These are phyloP conservation scores for Colletotrichum sojae DNA, from an alignment of 2,329 filamentous ascomycete species.

Conservation along the genomic window DNA sequence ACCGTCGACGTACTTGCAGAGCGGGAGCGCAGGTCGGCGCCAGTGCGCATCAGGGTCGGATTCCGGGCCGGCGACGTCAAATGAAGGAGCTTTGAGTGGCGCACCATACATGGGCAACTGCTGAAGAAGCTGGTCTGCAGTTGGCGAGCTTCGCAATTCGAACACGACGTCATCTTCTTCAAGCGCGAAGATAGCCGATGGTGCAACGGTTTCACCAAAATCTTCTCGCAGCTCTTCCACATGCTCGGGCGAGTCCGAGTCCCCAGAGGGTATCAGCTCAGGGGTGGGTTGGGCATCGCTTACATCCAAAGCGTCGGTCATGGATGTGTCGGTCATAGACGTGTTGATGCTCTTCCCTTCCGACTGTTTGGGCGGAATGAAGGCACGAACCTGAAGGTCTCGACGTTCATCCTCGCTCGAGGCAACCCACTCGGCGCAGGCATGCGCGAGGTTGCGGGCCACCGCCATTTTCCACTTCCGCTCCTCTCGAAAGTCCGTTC, in stretches of 20 bases:
- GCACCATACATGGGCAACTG: constrained; percentile 86
- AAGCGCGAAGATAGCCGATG: constrained; percentile 87
- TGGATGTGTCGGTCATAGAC: constrained; percentile 51
- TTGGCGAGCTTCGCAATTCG: constrained; percentile 79
- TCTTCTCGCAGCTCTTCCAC: constrained; percentile 59
- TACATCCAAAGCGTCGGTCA: constrained; percentile 42
- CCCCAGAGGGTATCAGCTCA: constrained; percentile 75
- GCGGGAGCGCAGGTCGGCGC: constrained; percentile 82
- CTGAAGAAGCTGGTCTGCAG: constrained; percentile 81
- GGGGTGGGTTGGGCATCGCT: constrained; percentile 71
- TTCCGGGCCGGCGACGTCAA: constrained; percentile 70
- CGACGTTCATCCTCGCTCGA: constrained; percentile 74
- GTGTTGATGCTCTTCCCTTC: constrained; percentile 50
- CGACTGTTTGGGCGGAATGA: constrained; percentile 60
- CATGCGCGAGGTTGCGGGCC: constrained; percentile 84
- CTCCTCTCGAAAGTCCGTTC: constrained; percentile 95
- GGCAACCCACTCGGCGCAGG: constrained; percentile 86
- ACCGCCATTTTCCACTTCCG: constrained; percentile 91
- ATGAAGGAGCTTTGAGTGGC: constrained; percentile 70
- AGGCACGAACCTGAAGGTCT: constrained; percentile 76
- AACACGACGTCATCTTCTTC: constrained; percentile 87
- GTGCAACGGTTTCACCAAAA: constrained; percentile 67
- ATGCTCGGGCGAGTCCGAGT: constrained; percentile 69
- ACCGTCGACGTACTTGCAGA: constrained; percentile 89
- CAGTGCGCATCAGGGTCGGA: constrained; percentile 78